These are phyloP conservation scores for Nakaseomyces uthaithaninus DNA, from an alignment of 1,139 yeast genomes.

Conservation along the genomic window DNA sequence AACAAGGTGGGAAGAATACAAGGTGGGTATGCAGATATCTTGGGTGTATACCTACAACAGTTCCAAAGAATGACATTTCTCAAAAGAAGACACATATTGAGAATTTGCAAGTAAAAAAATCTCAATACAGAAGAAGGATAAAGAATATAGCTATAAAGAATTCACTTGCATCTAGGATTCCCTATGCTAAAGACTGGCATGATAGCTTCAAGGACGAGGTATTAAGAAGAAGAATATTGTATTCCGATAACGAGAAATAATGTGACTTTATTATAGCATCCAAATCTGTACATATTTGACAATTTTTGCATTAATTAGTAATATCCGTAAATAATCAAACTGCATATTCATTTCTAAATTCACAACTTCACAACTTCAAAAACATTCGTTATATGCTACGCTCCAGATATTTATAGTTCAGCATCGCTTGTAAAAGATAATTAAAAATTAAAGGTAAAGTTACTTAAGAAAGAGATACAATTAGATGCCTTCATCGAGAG, in stretches of 20 bases:
- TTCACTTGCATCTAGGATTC: conserved; percentile 20
- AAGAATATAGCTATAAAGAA: conserved; percentile 21
- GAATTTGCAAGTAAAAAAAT: conserved; percentile 12
- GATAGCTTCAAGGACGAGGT: conserved; percentile 20
- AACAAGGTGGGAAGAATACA: conserved; percentile 10
- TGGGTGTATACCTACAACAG: conserved; percentile 23
- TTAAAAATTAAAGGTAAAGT: background rate
- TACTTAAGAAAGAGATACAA: background rate
- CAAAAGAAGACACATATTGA: background rate
- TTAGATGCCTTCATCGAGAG: background rate
- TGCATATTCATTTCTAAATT: too few relatives aligned
- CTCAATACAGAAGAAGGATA: conserved; percentile 17
- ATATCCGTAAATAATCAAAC: background rate
- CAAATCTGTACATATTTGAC: too few relatives aligned
- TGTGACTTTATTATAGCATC: too few relatives aligned
- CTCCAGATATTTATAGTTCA: too few relatives aligned
- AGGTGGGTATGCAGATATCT: conserved; percentile 18
- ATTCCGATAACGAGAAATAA: background rate
- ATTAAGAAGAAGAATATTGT: conserved; percentile 12
- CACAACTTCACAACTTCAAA: too few relatives aligned
- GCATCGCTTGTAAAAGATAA: background rate
- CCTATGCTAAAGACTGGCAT: conserved; percentile 22
- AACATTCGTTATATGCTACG: too few relatives aligned
- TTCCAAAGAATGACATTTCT: background rate
- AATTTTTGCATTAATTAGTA: too few relatives aligned